Percentiles rank a stretch among this genome's conserved stretches.
phyloP scores from a whole-genome alignment of 768 basidiomycete species.

The Auriscalpium vulgare region DNA sequence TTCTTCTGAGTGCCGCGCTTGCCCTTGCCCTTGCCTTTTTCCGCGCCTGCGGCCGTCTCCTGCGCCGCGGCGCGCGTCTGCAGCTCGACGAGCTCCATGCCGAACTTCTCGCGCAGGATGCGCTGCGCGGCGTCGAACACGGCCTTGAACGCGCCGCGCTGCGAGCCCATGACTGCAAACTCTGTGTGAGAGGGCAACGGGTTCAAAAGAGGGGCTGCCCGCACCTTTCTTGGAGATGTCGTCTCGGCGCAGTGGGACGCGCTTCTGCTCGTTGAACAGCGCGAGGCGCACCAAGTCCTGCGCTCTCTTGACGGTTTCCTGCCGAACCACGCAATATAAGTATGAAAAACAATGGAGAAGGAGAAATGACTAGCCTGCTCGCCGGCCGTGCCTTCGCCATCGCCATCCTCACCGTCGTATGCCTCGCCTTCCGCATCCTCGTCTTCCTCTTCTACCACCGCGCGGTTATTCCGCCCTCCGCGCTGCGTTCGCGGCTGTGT shows the following conservation, averaged over 20 bases:
- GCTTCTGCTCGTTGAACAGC: conserved; percentile 70
- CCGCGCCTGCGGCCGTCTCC: conserved; percentile 28
- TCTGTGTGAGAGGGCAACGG: background rate
- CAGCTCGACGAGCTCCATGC: conserved; percentile 81
- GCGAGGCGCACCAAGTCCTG: conserved; percentile 72
- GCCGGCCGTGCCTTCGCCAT: conserved; percentile 26
- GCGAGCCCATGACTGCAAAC: conserved; percentile 36
- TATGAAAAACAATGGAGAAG: background rate
- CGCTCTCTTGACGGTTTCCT: conserved; percentile 64
- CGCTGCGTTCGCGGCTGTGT: conserved; percentile 22
- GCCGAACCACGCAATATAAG: background rate
- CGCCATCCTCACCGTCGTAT: conserved; percentile 21
- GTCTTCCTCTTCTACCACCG: conserved; percentile 27
- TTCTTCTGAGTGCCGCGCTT: conserved; percentile 25
- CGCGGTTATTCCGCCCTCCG: conserved; percentile 22
- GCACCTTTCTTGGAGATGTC: conserved; percentile 82
- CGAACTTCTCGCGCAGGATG: conserved; percentile 58
- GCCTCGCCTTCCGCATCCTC: conserved; percentile 30
- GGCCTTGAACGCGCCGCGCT: conserved; percentile 50
- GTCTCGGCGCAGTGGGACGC: conserved; percentile 62
- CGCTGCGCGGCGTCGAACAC: conserved; percentile 60
- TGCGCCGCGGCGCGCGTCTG: conserved; percentile 51
- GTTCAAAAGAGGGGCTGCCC: background rate
- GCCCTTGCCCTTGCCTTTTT: conserved; percentile 31
- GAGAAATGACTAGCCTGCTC: conserved; percentile 6